Percentiles rank a stretch among this genome's conserved stretches.
Evolutionary conservation across 805 yeast species (phyloP).

Genomic region (Lipomyces yamanashiensis): DNA sequence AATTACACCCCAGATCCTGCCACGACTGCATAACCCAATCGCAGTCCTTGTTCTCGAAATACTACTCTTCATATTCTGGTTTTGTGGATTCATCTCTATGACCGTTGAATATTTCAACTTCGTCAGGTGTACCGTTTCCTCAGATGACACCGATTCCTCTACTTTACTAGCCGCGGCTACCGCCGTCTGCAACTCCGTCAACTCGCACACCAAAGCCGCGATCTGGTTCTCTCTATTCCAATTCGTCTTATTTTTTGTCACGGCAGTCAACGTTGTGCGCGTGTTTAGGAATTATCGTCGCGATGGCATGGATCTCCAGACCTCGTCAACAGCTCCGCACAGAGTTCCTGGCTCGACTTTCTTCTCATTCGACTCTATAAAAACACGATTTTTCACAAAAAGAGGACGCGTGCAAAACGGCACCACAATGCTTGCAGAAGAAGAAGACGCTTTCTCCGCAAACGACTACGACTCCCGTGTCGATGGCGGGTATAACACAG

Average conservation of each 20-base stretch:
- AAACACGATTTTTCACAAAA: not conserved
- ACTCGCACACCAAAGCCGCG: slow-evolving; percentile 21
- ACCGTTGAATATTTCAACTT: slow-evolving; percentile 14
- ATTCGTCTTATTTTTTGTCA: not conserved
- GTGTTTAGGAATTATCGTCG: slow-evolving; percentile 3
- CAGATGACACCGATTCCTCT: not conserved
- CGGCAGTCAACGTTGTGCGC: slow-evolving; percentile 16
- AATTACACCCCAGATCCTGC: slow-evolving; percentile 9
- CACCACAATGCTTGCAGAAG: slow-evolving; percentile 9
- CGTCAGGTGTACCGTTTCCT: slow-evolving; percentile 8
- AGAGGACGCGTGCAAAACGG: not conserved
- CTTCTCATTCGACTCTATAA: not conserved
- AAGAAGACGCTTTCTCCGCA: slow-evolving; percentile 24
- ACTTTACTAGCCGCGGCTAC: not conserved
- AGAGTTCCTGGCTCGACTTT: slow-evolving; percentile 1
- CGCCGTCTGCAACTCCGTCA: slow-evolving; percentile 16
- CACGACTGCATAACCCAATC: slow-evolving; percentile 7
- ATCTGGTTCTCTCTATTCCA: slow-evolving; percentile 24
- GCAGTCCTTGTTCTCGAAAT: slow-evolving; percentile 20
- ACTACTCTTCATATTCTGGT: slow-evolving; percentile 17
- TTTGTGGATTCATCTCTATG: slow-evolving; percentile 17
- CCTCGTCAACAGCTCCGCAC: not conserved
- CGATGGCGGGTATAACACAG: slow-evolving; percentile 20
- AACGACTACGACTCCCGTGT: slow-evolving; percentile 21
- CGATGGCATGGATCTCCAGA: not conserved